phyloP scores from a whole-genome alignment of 768 basidiomycete species.

The Amanita pallidorosea region DNA sequence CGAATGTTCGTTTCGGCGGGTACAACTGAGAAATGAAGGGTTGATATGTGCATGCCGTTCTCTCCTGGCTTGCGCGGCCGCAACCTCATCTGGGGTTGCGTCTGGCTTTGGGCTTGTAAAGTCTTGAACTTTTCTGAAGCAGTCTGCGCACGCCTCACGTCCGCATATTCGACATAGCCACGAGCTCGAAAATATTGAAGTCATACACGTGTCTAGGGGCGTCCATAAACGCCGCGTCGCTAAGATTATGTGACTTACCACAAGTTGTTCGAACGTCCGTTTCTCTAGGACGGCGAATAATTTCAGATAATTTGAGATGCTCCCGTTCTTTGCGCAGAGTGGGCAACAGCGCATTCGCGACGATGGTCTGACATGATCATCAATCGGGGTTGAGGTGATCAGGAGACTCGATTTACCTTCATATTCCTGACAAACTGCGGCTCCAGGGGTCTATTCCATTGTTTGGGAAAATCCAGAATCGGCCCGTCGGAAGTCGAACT shows the following conservation, averaged over 20 bases:
- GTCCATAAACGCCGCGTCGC: background rate
- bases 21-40: conserved; percentile 68
- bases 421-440: conserved; percentile 39
- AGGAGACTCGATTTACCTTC: conserved; percentile 35
- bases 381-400: conserved; percentile 6
- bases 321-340: conserved; percentile 52
- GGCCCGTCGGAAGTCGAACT: conserved; percentile 46
- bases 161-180: conserved; percentile 93
- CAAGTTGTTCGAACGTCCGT: conserved; percentile 79
- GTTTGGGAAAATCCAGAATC: conserved; percentile 50
- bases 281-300: conserved; percentile 68
- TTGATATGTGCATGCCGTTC: conserved; percentile 56
- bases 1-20: conserved; percentile 59
- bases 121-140: conserved; percentile 59
- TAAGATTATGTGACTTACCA: conserved; percentile 35
- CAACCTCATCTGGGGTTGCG: conserved; percentile 35
- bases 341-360: conserved; percentile 59
- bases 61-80: conserved; percentile 36
- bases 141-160: conserved; percentile 81
- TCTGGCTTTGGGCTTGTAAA: conserved; percentile 44
- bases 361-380: conserved; percentile 37
- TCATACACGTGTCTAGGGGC: conserved; percentile 77
- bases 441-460: conserved; percentile 56
- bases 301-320: conserved; percentile 43
- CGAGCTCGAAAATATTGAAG: conserved; percentile 80